Conservation (phyloP, 2,329 filamentous ascomycete genomes). For the Pyrenochaeta sp. region DNA sequence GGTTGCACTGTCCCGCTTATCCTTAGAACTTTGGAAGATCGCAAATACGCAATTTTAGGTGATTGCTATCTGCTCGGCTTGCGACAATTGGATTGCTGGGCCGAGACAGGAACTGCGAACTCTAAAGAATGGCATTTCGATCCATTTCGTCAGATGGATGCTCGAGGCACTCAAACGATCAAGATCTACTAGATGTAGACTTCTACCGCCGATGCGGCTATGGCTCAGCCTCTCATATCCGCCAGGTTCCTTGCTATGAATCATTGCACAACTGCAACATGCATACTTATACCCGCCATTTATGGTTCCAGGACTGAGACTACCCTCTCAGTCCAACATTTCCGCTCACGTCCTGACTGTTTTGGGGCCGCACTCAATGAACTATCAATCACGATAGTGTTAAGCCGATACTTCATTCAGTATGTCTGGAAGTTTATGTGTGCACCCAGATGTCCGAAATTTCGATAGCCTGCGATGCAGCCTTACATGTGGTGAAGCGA, state of each 20-base stretch:
- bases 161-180: conserved; percentile 11
- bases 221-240: no score
- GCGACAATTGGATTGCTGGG: conserved; percentile 17
- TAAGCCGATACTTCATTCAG: not conserved
- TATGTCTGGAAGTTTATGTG: conserved; percentile 4
- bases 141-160: conserved; percentile 18
- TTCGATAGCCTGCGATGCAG: conserved; percentile 23
- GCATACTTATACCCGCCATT: not conserved
- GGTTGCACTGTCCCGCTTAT: conserved; percentile 14
- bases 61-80: conserved; percentile 16
- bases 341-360: not conserved
- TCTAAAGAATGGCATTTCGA: conserved; percentile 18
- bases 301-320: not conserved
- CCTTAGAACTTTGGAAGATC: conserved; percentile 1
- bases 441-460: conserved; percentile 17
- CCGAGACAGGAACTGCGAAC: conserved; percentile 9
- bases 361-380: not conserved
- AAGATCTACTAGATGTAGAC: conserved; percentile 1
- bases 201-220: not conserved
- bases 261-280: not conserved
- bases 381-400: not conserved
- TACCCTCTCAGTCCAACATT: no score
- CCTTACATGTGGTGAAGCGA: conserved; percentile 17
- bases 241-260: no score
- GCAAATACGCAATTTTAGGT: conserved; percentile 11